Evolutionary conservation across 352 stramenopile genomes (phyloP).

Genomic region (Pythium pyrilobum): DNA sequence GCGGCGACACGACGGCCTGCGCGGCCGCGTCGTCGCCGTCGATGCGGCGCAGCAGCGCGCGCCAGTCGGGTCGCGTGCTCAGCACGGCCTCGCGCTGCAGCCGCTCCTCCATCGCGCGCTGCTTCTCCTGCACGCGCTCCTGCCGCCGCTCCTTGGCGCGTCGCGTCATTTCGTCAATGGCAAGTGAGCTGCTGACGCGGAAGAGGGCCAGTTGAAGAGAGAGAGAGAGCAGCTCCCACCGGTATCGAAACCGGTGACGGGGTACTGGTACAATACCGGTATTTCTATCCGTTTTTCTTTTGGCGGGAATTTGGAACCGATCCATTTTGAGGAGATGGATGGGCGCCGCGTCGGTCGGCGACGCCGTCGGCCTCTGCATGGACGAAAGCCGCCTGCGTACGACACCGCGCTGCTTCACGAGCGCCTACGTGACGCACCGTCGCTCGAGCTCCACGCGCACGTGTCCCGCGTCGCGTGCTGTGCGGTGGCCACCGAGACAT

Average conservation of each 20-base stretch:
- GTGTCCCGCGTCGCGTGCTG: conserved; percentile 7
- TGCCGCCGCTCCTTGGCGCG: conserved; percentile 66
- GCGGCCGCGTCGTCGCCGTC: conserved; percentile 27
- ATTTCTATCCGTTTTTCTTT: background rate
- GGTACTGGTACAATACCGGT: too few species aligned
- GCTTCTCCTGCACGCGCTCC: conserved; percentile 58
- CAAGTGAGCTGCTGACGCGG: too few species aligned
- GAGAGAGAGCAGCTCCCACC: too few species aligned
- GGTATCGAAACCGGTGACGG: too few species aligned
- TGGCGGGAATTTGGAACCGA: conserved; percentile 7
- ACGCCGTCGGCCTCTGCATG: too few species aligned
- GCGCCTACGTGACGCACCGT: background rate
- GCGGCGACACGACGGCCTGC: conserved; percentile 15
- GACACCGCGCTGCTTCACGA: conserved; percentile 3
- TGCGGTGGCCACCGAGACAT: background rate
- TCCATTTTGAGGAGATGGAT: background rate
- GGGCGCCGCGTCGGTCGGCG: background rate
- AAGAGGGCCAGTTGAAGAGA: too few species aligned
- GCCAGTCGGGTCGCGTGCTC: conserved; percentile 42
- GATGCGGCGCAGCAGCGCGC: conserved; percentile 50
- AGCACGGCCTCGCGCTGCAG: conserved; percentile 35
- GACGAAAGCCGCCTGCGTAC: too few species aligned
- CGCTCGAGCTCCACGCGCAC: conserved; percentile 8
- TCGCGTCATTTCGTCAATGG: too few species aligned
- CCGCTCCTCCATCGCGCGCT: conserved; percentile 33